Evolutionary conservation across 2,329 filamentous ascomycete genomes (phyloP), one percentile per base, ranked within the genome.

Genomic region (Arthrobotrys entomopaga): DNA sequence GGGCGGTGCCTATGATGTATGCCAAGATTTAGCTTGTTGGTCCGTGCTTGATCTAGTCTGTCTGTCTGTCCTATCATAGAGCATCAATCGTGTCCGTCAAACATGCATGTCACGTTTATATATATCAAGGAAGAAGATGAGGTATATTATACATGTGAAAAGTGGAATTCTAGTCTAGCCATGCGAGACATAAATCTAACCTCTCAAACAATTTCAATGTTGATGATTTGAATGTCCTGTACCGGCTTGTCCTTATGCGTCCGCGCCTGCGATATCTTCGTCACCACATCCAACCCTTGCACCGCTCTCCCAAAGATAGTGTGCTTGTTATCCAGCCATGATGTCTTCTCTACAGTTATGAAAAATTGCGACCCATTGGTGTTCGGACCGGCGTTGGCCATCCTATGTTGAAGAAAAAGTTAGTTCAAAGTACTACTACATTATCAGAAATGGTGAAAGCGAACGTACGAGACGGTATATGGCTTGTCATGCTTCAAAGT

Each of bases 311-410:
- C 95, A 80, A 99, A 99, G 61, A 99, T 91, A 0, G 94, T 98
- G 81, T 99, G 95, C 82, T 97, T 97, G 76, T 91, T 90, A 81
- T 99, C 95, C 60, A 99, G 83, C 95, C 95, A 99, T 4, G 93
- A 90, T 84, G 95, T 93, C 83, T 96, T 96, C 82, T 97, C 96
- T 0, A 94, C 97, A 0, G 95, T 99, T 77, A 99, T 97, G 79
- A 99, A 99, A 81, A 99, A 99, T 81, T 99, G 95, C 79, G 91
- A 95, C 13, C 91, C 95, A 80, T 99, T 99, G 40, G 93, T 97
- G 79, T 94, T 93, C 0, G 93, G 92, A 0, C 95, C 95, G 0
- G 95, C 94, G 81, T 99, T 99, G 11, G 95, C 95, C 95, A 99
- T 99, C 81, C 91, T 96, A 54, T 74, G 22, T 24, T 10, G 10